Percentiles rank a stretch among this genome's conserved stretches.
phyloP scores from a whole-genome alignment of 2,329 filamentous ascomycete species.

The Colletotrichum camelliae region DNA sequence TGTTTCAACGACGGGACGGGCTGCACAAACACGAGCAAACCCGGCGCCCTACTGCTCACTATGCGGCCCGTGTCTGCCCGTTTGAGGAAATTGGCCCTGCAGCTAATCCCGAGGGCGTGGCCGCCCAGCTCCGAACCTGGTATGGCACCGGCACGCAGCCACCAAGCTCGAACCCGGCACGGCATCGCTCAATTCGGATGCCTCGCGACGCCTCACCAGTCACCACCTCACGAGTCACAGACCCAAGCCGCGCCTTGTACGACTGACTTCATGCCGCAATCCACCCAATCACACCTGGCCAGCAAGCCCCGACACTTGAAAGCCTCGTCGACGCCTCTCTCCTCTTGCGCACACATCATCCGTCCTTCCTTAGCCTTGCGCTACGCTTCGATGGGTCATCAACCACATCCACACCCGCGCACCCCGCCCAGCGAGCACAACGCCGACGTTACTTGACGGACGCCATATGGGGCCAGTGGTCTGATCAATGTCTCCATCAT shows the following conservation, averaged over 20 bases:
- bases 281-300: not conserved
- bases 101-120: conserved; percentile 14
- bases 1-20: conserved; percentile 17
- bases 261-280: not conserved
- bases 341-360: not conserved
- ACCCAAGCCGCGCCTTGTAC: not conserved
- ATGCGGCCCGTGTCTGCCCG: conserved; percentile 16
- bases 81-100: conserved; percentile 18
- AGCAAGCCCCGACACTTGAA: not conserved
- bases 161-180: conserved; percentile 5
- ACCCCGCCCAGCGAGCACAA: not conserved
- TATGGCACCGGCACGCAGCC: conserved; percentile 8
- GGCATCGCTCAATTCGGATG: conserved; percentile 5
- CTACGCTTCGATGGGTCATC: not conserved
- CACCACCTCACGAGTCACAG: not conserved
- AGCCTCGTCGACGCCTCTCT: not conserved
- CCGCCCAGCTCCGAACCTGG: conserved; percentile 1
- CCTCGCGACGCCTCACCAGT: not conserved
- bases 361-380: not conserved
- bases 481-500: not conserved
- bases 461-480: not conserved
- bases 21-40: conserved; percentile 5
- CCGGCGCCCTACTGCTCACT: not conserved
- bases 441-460: not conserved
- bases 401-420: not conserved